Conservation (phyloP, 164 flowering plant genomes). For the Magnolia officinalis region DNA sequence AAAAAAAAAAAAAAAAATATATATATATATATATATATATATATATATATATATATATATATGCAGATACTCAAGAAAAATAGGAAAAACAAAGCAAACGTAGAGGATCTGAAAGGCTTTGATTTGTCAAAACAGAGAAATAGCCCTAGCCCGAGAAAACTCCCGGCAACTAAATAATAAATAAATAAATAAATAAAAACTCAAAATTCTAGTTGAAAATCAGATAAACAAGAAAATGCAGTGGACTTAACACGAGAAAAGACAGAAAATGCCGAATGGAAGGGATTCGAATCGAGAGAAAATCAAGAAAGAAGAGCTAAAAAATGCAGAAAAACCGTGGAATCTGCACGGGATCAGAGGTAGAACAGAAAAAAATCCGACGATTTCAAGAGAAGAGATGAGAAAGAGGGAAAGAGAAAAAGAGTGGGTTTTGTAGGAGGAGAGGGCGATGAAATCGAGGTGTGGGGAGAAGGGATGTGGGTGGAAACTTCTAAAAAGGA, state of each 20-base stretch:
- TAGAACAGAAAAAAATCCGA: background rate
- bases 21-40: no score
- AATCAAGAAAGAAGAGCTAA: background rate
- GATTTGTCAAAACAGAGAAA: background rate
- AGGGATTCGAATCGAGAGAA: background rate
- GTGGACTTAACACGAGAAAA: background rate
- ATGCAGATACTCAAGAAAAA: background rate
- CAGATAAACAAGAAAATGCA: background rate
- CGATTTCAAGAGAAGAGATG: background rate
- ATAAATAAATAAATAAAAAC: no score
- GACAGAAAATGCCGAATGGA: background rate
- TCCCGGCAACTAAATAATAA: background rate
- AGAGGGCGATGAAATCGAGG: constrained; percentile 3
- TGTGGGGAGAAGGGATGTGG: background rate
- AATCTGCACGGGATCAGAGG: background rate
- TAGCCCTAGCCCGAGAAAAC: background rate
- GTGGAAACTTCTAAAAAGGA: constrained; percentile 3
- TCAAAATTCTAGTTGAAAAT: background rate
- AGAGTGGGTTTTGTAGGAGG: background rate
- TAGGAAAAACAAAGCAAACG: background rate
- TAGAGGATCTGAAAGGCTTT: background rate
- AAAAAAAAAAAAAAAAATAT: background rate
- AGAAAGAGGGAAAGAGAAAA: background rate
- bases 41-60: no score
- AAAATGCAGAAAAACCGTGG: background rate